Evolutionary conservation across 1,284 basidiomycete genomes (phyloP).

Genomic region (Melampsora americana): DNA sequence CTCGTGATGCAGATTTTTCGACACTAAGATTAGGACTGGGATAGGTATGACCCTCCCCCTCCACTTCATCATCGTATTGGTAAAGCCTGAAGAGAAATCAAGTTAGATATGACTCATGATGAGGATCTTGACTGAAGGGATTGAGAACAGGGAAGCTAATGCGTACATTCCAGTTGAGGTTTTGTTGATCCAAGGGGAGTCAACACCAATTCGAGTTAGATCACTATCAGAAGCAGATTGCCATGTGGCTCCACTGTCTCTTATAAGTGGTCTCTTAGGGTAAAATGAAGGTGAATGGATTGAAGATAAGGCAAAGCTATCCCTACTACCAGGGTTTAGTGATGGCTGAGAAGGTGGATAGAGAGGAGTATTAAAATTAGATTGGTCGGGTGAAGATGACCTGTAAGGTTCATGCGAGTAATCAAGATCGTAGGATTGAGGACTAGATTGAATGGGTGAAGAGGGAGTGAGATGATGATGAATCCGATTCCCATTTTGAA

Average conservation of each 20-base stretch:
- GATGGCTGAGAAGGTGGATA: no score
- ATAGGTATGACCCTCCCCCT: conserved; percentile 14
- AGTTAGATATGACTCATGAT: not conserved
- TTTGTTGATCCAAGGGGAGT: not conserved
- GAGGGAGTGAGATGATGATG: no score
- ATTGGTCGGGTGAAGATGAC: no score
- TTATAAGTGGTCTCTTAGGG: not conserved
- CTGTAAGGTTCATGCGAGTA: no score
- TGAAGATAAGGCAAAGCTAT: no score
- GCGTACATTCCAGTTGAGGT: conserved; percentile 14
- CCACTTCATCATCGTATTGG: conserved; percentile 14
- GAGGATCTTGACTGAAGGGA: not conserved
- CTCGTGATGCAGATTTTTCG: not conserved
- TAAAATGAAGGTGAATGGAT: no score
- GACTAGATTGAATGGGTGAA: no score
- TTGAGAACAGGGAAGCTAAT: not conserved
- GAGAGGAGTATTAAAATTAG: no score
- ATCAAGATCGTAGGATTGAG: no score
- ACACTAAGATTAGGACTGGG: conserved; percentile 1
- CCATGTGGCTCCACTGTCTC: conserved; percentile 20
- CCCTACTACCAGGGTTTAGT: no score
- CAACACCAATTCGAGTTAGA: conserved; percentile 7
- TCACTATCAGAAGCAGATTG: conserved; percentile 4
- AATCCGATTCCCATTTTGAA: no score
- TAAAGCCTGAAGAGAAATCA: conserved; percentile 6